Evolutionary conservation across 1,284 basidiomycete genomes (phyloP).

Genomic region (Naganishia sp.): DNA sequence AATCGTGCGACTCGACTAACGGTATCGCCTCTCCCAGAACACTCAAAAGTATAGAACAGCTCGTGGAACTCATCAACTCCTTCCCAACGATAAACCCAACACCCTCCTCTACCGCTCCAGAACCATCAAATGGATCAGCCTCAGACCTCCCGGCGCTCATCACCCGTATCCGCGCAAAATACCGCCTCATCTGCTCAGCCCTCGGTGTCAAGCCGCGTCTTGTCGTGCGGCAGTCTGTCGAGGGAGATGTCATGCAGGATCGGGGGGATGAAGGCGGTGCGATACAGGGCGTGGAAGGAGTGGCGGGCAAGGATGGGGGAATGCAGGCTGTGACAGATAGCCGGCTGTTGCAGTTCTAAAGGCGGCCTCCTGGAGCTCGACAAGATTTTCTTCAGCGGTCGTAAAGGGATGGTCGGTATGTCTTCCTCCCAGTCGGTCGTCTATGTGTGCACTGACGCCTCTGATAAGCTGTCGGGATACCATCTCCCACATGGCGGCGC

Average conservation of each 20-base stretch:
- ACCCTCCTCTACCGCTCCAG: slow-evolving; percentile 15
- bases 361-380: neutral
- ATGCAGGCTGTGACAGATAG: slow-evolving; percentile 15
- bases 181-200: slow-evolving; percentile 79
- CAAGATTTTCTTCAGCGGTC: too few species aligned
- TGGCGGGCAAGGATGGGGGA: neutral
- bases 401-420: too few species aligned
- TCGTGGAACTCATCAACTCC: slow-evolving; percentile 69
- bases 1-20: too few species aligned
- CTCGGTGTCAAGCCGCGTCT: slow-evolving; percentile 70
- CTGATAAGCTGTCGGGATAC: too few species aligned
- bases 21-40: slow-evolving; percentile 52
- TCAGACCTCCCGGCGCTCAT: slow-evolving; percentile 68
- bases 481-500: too few species aligned
- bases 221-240: slow-evolving; percentile 38
- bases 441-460: too few species aligned
- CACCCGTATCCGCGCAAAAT: slow-evolving; percentile 81
- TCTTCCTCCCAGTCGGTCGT: too few species aligned
- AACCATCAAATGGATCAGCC: slow-evolving; percentile 21
- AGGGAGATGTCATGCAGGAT: slow-evolving; percentile 25
- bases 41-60: slow-evolving; percentile 64
- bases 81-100: slow-evolving; percentile 76
- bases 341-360: slow-evolving; percentile 23
- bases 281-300: slow-evolving; percentile 2
- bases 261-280: neutral